A percentile compares a stretch with the other conserved stretches of the same genome.
Evolutionary conservation across 805 yeast genomes (phyloP).

Genomic region (Pichia gijzeniarum): DNA sequence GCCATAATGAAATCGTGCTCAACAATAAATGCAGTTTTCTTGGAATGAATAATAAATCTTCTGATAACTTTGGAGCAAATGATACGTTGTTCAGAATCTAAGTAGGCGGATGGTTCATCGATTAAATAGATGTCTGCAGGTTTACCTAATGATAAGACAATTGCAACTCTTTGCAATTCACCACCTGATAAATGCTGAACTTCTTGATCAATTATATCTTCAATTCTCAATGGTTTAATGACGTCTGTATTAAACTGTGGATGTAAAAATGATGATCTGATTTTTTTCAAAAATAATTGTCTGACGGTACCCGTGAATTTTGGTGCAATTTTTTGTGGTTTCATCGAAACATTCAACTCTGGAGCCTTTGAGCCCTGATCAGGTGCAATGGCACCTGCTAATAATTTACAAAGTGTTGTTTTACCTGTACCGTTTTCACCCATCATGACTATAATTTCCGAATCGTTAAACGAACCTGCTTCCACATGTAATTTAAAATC

Average conservation of each 20-base stretch:
- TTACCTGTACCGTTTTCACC: constrained; percentile 99
- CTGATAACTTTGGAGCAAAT: constrained; percentile 97
- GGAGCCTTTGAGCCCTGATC: constrained; percentile 79
- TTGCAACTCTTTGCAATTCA: constrained; percentile 99
- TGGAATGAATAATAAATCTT: constrained; percentile 91
- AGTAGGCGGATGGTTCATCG: constrained; percentile 98
- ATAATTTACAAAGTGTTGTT: constrained; percentile 91
- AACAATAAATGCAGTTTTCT: constrained; percentile 97
- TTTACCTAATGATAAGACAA: constrained; percentile 87
- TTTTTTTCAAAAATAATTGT: constrained; percentile 93
- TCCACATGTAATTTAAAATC: constrained; percentile 83
- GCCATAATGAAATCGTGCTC: constrained; percentile 99
- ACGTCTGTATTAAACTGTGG: constrained; percentile 99
- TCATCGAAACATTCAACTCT: constrained; percentile 89
- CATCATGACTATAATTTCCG: constrained; percentile 98
- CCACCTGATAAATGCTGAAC: constrained; percentile 98
- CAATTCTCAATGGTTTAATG: constrained; percentile 88
- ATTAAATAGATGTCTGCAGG: constrained; percentile 94
- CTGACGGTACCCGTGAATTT: constrained; percentile 98
- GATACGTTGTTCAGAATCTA: constrained; percentile 99
- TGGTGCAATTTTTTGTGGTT: constrained; percentile 99
- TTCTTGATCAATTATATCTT: constrained; percentile 93
- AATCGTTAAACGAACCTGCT: constrained; percentile 87
- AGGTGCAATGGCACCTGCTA: constrained; percentile 90
- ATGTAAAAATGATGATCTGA: constrained; percentile 85